phyloP scores from a whole-genome alignment of 2,329 filamentous ascomycete species.

The Parafenestella ontariensis region DNA sequence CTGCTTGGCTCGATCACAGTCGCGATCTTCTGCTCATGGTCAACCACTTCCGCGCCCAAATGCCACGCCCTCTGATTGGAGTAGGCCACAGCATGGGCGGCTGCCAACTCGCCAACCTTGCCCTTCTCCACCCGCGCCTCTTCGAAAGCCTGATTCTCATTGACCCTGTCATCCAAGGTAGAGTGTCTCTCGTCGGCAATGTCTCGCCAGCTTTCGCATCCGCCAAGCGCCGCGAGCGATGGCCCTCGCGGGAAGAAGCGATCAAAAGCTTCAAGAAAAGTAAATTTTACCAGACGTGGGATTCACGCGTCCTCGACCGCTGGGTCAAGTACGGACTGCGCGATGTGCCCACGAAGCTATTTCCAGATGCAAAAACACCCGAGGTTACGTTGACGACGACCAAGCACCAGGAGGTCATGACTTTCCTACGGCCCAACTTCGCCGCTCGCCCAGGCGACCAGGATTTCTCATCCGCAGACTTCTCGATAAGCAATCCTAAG shows the following conservation, averaged over 20 bases:
- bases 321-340: conserved; percentile 79
- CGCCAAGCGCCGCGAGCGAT: conserved; percentile 76
- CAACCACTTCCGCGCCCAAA: conserved; percentile 79
- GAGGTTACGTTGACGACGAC: conserved; percentile 79
- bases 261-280: conserved; percentile 69
- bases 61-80: conserved; percentile 82
- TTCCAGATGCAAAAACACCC: conserved; percentile 54
- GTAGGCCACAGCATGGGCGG: conserved; percentile 91
- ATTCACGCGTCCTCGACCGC: conserved; percentile 75
- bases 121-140: conserved; percentile 81
- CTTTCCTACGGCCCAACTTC: conserved; percentile 71
- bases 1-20: conserved; percentile 84
- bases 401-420: conserved; percentile 87
- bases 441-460: conserved; percentile 52
- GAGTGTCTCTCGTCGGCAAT: conserved; percentile 53
- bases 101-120: conserved; percentile 72
- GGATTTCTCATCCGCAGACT: conserved; percentile 50
- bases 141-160: conserved; percentile 77
- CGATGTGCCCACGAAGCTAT: conserved; percentile 69
- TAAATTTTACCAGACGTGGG: conserved; percentile 84
- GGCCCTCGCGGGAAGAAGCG: conserved; percentile 78
- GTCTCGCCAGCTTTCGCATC: conserved; percentile 65
- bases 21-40: conserved; percentile 85
- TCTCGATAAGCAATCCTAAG: conserved; percentile 33
- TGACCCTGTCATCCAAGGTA: conserved; percentile 77